Conservation (phyloP, 768 basidiomycete genomes). For the Calocybe gangraenosa region DNA sequence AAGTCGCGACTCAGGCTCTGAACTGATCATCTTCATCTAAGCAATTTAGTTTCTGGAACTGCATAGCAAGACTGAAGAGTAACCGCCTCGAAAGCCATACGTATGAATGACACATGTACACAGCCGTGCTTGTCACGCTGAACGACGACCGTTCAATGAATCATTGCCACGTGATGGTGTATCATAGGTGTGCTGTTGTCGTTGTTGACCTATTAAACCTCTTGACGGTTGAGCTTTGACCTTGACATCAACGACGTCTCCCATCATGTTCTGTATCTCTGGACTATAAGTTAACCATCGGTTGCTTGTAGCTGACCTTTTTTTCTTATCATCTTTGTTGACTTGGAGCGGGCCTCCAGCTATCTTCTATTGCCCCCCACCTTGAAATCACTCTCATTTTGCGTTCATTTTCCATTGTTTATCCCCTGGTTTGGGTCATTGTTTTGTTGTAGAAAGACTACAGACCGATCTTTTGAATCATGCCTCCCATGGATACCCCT, state of each 20-base stretch:
- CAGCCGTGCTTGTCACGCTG: no score
- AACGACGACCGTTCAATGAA: no score
- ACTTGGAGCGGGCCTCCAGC: slow-evolving; percentile 11
- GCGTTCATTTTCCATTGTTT: neutral
- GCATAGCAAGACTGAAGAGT: no score
- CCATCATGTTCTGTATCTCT: slow-evolving; percentile 2
- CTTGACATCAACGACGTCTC: neutral
- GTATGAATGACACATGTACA: no score
- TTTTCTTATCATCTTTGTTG: neutral
- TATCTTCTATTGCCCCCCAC: neutral
- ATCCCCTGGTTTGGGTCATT: slow-evolving; percentile 2
- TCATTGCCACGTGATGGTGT: no score
- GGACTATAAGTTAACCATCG: slow-evolving; percentile 1
- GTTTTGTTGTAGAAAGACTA: neutral
- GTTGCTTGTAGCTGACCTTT: neutral
- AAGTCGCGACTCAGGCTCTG: no score
- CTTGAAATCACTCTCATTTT: neutral
- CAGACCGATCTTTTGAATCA: no score
- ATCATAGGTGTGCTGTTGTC: neutral
- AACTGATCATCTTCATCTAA: no score
- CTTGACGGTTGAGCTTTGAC: slow-evolving; percentile 4
- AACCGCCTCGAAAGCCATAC: no score
- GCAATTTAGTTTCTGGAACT: no score
- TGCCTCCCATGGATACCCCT: slow-evolving; percentile 1
- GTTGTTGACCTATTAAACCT: neutral